A percentile compares a stretch with the other conserved stretches of the same genome.
phyloP scores from a whole-genome alignment of 306 rosid genomes.

The Chamaecrista fasciculata region DNA sequence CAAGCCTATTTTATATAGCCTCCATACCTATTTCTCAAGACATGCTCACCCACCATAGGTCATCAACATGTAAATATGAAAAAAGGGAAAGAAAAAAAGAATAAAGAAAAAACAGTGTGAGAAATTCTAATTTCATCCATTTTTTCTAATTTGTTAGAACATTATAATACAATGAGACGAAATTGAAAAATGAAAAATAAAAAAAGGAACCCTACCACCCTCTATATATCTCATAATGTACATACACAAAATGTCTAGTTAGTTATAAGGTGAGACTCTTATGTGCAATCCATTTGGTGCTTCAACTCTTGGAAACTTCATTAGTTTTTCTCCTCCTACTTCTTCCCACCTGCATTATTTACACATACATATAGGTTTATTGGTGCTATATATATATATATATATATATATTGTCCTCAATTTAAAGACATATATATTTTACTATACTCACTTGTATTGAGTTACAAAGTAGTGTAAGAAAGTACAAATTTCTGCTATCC shows the following conservation, averaged over 20 bases:
- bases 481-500: constrained; percentile 89
- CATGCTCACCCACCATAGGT: too few species aligned
- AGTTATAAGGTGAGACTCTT: constrained; percentile 59
- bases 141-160: constrained; percentile 45
- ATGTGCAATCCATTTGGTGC: constrained; percentile 97
- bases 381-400: too few species aligned
- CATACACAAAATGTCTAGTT: constrained; percentile 43
- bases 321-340: constrained; percentile 86
- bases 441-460: constrained; percentile 83
- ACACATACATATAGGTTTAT: too few species aligned
- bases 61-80: too few species aligned
- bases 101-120: neutral
- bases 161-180: constrained; percentile 41
- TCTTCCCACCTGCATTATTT: constrained; percentile 82
- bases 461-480: constrained; percentile 89
- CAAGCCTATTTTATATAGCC: too few species aligned
- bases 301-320: constrained; percentile 94
- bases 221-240: constrained; percentile 41
- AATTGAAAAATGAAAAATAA: too few species aligned
- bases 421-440: too few species aligned
- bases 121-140: constrained; percentile 32
- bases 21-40: too few species aligned
- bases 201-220: constrained; percentile 8
- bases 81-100: neutral
- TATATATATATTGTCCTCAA: too few species aligned